phyloP scores from a whole-genome alignment of 192 early-diverging fungal genomes.

The Backusella macrospora region DNA sequence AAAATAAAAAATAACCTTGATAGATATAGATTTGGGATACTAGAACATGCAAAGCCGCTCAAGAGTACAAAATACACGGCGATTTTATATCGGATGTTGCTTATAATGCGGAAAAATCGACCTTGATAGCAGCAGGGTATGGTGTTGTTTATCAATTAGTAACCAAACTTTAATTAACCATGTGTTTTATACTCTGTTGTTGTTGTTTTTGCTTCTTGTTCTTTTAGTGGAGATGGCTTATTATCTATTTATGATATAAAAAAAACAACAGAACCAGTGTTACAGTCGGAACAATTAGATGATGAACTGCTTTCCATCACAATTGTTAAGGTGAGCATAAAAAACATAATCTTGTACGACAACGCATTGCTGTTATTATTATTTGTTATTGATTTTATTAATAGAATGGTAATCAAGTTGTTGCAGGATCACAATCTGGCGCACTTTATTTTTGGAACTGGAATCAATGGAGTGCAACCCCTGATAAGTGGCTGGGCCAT shows the following conservation, averaged over 20 bases:
- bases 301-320: conserved; percentile 91
- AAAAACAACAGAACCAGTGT: conserved; percentile 73
- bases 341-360: background rate
- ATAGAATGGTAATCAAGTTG: conserved; percentile 77
- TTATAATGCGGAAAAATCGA: conserved; percentile 67
- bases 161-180: background rate
- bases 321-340: conserved; percentile 58
- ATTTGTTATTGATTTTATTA: conserved; percentile 13
- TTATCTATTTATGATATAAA: conserved; percentile 90
- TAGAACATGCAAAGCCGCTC: conserved; percentile 69
- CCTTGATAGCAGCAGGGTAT: conserved; percentile 75
- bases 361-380: background rate
- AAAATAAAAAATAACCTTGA: background rate
- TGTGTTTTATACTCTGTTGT: background rate
- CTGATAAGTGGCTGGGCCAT: conserved; percentile 93
- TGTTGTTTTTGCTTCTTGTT: background rate
- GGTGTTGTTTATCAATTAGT: background rate
- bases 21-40: conserved; percentile 86
- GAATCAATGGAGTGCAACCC: conserved; percentile 83
- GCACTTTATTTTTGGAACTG: conserved; percentile 86
- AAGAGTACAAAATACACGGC: conserved; percentile 79
- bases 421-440: conserved; percentile 91
- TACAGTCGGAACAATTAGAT: conserved; percentile 86
- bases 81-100: conserved; percentile 93
- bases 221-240: conserved; percentile 81